phyloP scores from a whole-genome alignment of 768 basidiomycete genomes.

The Termitomyces sp. region DNA sequence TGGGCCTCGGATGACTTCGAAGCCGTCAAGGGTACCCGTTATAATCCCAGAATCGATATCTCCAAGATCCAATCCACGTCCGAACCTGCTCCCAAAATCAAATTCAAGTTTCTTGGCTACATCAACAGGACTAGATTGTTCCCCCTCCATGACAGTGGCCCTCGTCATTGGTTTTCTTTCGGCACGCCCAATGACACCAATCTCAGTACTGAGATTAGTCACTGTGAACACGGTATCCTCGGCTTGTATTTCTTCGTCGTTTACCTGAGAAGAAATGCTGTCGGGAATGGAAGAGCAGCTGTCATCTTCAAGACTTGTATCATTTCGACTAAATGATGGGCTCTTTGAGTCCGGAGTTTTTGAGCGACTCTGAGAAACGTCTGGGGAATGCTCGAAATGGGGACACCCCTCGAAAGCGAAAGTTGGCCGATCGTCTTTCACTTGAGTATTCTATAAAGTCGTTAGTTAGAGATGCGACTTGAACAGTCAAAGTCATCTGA shows the following conservation, averaged over 20 bases:
- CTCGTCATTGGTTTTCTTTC: conserved; percentile 35
- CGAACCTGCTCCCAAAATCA: conserved; percentile 49
- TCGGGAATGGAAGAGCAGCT: conserved; percentile 9
- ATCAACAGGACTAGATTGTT: conserved; percentile 31
- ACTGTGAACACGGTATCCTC: conserved; percentile 38
- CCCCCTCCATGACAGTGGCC: conserved; percentile 18
- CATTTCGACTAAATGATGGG: conserved; percentile 22
- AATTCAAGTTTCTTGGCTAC: conserved; percentile 31
- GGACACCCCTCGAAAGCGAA: background rate
- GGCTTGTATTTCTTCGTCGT: conserved; percentile 11
- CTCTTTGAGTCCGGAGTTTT: background rate
- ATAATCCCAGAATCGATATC: conserved; percentile 4
- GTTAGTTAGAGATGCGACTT: background rate
- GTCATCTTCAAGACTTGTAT: conserved; percentile 20
- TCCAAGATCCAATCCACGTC: conserved; percentile 33
- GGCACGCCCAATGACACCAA: conserved; percentile 46
- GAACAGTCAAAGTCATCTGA: background rate
- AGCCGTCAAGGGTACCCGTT: conserved; percentile 4
- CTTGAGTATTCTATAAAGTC: background rate
- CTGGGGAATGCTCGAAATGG: background rate
- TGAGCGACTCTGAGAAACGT: background rate
- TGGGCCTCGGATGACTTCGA: background rate
- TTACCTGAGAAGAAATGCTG: background rate
- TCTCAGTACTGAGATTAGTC: conserved; percentile 46
- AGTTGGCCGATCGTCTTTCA: background rate